phyloP scores from a whole-genome alignment of 345 rosid genomes.

The Passiflora organensis region DNA sequence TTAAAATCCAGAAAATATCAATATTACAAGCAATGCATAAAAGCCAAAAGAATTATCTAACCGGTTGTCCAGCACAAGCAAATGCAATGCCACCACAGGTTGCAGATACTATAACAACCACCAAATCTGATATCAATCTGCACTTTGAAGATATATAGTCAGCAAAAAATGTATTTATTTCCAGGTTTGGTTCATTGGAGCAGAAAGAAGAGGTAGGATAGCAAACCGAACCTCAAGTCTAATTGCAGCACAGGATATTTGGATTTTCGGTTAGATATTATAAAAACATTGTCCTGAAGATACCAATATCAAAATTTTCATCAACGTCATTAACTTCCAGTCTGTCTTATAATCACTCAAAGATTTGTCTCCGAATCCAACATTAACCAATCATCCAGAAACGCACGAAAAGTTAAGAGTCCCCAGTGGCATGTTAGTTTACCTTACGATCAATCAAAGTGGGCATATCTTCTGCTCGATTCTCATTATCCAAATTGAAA shows the following conservation, averaged over 20 bases:
- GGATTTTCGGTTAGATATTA: constrained; percentile 91
- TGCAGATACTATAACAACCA: constrained; percentile 94
- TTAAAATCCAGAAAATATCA: too few species aligned
- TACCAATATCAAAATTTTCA: constrained; percentile 4
- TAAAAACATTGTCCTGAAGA: constrained; percentile 88
- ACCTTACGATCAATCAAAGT: constrained; percentile 92
- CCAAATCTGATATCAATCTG: constrained; percentile 97
- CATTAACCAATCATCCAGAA: too few species aligned
- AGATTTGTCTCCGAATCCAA: too few species aligned
- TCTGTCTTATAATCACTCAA: neutral
- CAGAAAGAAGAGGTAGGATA: neutral
- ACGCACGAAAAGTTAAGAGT: too few species aligned
- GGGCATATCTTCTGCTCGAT: constrained; percentile 80
- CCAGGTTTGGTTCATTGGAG: neutral
- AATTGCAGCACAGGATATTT: constrained; percentile 91
- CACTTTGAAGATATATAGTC: constrained; percentile 14
- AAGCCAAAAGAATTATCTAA: constrained; percentile 20
- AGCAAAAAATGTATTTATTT: constrained; percentile 1
- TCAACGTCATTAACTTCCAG: constrained; percentile 7
- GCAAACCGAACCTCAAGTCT: constrained; percentile 61
- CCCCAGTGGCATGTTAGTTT: constrained; percentile 21
- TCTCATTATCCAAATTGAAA: constrained; percentile 82
- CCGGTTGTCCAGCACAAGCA: constrained; percentile 99
- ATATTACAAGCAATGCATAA: too few species aligned
- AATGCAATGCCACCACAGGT: constrained; percentile 99